Evolutionary conservation across 345 rosid species (phyloP).

Genomic region (Ceriops zippeliana): DNA sequence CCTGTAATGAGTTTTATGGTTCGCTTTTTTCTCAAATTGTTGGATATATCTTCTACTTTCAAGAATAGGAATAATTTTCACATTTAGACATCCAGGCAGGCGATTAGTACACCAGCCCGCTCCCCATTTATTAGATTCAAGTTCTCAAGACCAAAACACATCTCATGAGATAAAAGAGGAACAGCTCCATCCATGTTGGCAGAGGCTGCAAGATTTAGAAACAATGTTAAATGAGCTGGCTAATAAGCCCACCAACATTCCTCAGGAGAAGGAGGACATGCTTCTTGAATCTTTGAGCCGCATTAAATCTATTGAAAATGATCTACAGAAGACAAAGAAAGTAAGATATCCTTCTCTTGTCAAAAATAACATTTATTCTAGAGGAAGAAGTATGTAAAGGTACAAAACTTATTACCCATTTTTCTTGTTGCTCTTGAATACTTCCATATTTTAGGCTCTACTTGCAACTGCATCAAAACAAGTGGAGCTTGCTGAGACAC

Average conservation of each 20-base stretch:
- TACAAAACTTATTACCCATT: not conserved
- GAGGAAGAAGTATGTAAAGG: not conserved
- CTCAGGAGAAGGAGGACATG: conserved; percentile 86
- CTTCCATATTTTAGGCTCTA: conserved; percentile 55
- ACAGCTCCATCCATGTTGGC: conserved; percentile 67
- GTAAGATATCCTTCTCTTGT: conserved; percentile 32
- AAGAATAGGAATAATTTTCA: conserved; percentile 40
- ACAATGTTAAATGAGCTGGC: conserved; percentile 57
- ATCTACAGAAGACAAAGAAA: conserved; percentile 82
- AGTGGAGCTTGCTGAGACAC: conserved; percentile 74
- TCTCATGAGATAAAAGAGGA: conserved; percentile 44
- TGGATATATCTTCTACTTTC: conserved; percentile 49
- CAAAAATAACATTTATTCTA: not conserved
- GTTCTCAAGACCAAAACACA: conserved; percentile 28
- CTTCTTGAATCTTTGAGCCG: conserved; percentile 79
- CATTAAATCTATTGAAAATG: conserved; percentile 76
- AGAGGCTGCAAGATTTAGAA: conserved; percentile 80
- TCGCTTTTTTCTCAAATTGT: conserved; percentile 44
- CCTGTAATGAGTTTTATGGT: conserved; percentile 31
- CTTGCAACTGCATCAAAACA: conserved; percentile 88
- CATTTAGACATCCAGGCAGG: conserved; percentile 25
- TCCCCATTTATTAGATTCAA: conserved; percentile 32
- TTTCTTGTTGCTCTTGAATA: not conserved
- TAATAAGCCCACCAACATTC: conserved; percentile 62
- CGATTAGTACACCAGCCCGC: conserved; percentile 37